These are phyloP conservation scores for Schwanniomyces etchellsii DNA, from an alignment of 1,139 yeast species.

Conservation along the genomic window DNA sequence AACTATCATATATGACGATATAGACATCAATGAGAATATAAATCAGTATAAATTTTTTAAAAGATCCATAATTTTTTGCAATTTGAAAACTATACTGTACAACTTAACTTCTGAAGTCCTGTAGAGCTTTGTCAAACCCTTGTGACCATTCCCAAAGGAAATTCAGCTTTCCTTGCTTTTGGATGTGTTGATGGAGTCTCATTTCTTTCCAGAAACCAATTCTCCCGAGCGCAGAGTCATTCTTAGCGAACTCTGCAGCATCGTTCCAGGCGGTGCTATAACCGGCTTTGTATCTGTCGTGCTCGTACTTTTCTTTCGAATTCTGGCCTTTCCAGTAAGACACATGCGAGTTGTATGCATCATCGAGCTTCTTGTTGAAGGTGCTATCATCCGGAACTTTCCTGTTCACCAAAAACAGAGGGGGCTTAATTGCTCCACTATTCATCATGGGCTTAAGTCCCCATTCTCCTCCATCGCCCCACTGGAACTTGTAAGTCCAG, in stretches of 20 bases:
- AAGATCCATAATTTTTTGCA: too few relatives aligned
- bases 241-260: slow-evolving; percentile 56
- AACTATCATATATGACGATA: too few relatives aligned
- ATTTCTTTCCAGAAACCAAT: slow-evolving; percentile 57
- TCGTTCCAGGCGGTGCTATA: slow-evolving; percentile 73
- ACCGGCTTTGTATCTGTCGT: slow-evolving; percentile 76
- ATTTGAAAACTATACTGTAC: too few relatives aligned
- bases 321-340: slow-evolving; percentile 66
- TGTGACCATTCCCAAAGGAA: slow-evolving; percentile 85
- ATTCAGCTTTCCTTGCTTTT: slow-evolving; percentile 48
- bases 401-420: slow-evolving; percentile 10
- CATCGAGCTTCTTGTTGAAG: slow-evolving; percentile 34
- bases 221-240: slow-evolving; percentile 73
- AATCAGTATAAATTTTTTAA: too few relatives aligned
- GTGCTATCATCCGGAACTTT: slow-evolving; percentile 35
- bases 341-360: slow-evolving; percentile 43
- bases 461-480: slow-evolving; percentile 97
- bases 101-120: slow-evolving; percentile 23
- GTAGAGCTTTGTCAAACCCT: slow-evolving; percentile 65
- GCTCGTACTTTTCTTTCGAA: slow-evolving; percentile 61
- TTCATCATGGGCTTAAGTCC: slow-evolving; percentile 78
- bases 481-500: slow-evolving; percentile 86
- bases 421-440: slow-evolving; percentile 46
- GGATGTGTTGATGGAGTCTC: slow-evolving; percentile 50
- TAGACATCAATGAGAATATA: too few relatives aligned